These are phyloP conservation scores for Botrytis deweyae DNA, from an alignment of 2,329 filamentous ascomycete species.

Conservation along the genomic window DNA sequence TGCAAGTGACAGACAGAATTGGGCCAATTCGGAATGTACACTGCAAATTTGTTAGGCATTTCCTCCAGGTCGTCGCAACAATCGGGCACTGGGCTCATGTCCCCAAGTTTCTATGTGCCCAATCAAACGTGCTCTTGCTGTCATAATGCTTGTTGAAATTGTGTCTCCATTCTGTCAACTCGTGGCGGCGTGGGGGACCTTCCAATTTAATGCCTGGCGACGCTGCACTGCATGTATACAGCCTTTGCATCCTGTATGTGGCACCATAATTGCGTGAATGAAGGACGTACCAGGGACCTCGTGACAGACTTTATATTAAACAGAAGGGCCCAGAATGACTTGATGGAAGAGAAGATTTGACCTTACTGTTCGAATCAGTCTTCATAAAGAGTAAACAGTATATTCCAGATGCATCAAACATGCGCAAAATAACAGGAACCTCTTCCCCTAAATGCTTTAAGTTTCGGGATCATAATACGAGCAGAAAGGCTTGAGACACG, in stretches of 20 bases:
- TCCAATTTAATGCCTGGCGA: neutral
- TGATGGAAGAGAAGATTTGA: neutral
- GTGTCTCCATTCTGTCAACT: neutral
- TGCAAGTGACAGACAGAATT: neutral
- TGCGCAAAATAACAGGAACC: neutral
- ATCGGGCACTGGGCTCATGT: neutral
- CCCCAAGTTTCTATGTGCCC: neutral
- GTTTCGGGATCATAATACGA: neutral
- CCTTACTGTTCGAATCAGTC: neutral
- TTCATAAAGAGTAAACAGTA: neutral
- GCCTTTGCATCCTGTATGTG: neutral
- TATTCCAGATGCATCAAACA: neutral
- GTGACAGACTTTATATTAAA: neutral
- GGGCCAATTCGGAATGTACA: neutral
- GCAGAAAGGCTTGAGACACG: constrained; percentile 2
- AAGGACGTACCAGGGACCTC: neutral
- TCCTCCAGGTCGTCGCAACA: neutral
- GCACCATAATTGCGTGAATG: neutral
- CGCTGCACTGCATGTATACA: neutral
- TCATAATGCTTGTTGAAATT: neutral
- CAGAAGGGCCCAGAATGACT: neutral
- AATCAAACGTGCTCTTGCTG: neutral
- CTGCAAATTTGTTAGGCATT: neutral
- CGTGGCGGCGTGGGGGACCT: neutral
- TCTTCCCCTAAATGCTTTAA: neutral